Evolutionary conservation across 495 filamentous ascomycete species (phyloP), one percentile per base, ranked within the genome.

Genomic region (Durotheca rogersii): DNA sequence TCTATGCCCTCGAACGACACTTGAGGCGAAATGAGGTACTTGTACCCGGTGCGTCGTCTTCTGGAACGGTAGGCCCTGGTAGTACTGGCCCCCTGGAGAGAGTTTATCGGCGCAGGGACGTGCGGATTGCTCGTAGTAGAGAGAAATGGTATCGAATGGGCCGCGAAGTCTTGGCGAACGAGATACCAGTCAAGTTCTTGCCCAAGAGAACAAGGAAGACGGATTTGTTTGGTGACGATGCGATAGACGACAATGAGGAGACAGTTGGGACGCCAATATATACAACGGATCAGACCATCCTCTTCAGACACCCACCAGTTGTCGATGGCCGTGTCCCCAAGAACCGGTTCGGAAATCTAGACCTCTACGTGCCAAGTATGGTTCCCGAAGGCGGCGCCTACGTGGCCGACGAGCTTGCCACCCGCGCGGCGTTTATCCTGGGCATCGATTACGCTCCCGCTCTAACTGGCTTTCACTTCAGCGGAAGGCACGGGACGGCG

Each of bases 301-400:
- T 82, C 0, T 96, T 95, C 58, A 65, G 76, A 6, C 79, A 91
- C 1, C 88, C 88, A 14, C 83, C 90, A 0, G 85, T 97, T 6
- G 69, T 85, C 1, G 64, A 80, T 36, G 92, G 91, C 4, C 75
- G 68, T 11, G 78, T 99, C 6, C 93, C 91, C 3, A 87, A 84
- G 51, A 99, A 99, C 56, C 76, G 72, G 6, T 99, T 83, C 60
- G 88, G 88, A 0, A 99, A 99, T 56, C 60, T 97, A 32, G 93
- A 97, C 62, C 60, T 97, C 17, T 97, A 92, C 62, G 88, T 93
- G 7, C 86, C 91, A 1, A 89, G 82, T 51, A 99, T 99, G 93
- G 74, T 96, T 6, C 93, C 93, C 0, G 65, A 75, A 10, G 94
- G 93, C 10, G 93, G 84, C 1, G 74, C 77, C 29, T 88, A 99